Evolutionary conservation across 345 rosid genomes (phyloP).

Genomic region (Sapria himalayana): DNA sequence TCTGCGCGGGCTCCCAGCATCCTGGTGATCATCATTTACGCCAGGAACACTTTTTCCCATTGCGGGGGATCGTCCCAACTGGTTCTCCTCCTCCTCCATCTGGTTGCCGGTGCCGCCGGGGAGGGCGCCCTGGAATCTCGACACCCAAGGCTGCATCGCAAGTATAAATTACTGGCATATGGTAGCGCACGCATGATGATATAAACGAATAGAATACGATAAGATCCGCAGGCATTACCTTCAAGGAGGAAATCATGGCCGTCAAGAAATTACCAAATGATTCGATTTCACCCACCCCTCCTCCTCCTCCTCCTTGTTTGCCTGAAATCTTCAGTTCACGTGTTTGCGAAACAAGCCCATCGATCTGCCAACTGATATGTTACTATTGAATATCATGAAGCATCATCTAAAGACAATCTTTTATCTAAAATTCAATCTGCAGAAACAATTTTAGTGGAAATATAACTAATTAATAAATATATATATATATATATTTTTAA

Average conservation of each 20-base stretch:
- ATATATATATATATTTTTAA: no score
- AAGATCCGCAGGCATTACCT: conserved; percentile 43
- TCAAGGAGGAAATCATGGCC: conserved; percentile 34
- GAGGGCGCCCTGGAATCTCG: conserved; percentile 31
- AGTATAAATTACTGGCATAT: no score
- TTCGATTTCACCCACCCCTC: no score
- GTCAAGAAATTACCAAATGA: conserved; percentile 34
- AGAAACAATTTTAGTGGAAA: no score
- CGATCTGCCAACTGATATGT: conserved; percentile 27
- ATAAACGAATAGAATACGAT: no score
- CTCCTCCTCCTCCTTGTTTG: conserved; percentile 24
- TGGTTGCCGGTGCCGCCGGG: conserved; percentile 9
- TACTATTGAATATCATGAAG: no score
- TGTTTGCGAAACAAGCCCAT: conserved; percentile 64
- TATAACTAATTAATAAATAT: no score
- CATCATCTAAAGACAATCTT: no score
- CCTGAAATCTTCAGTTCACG: conserved; percentile 17
- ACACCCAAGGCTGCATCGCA: conserved; percentile 78
- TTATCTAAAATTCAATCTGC: no score
- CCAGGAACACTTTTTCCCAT: conserved; percentile 10
- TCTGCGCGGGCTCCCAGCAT: conserved; percentile 44
- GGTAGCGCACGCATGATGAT: no score
- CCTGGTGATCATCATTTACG: conserved; percentile 17
- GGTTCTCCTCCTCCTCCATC: conserved; percentile 10
- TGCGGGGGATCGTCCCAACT: conserved; percentile 10